These are phyloP conservation scores for Dothistroma pini DNA, from an alignment of 2,329 filamentous ascomycete species.

Conservation along the genomic window DNA sequence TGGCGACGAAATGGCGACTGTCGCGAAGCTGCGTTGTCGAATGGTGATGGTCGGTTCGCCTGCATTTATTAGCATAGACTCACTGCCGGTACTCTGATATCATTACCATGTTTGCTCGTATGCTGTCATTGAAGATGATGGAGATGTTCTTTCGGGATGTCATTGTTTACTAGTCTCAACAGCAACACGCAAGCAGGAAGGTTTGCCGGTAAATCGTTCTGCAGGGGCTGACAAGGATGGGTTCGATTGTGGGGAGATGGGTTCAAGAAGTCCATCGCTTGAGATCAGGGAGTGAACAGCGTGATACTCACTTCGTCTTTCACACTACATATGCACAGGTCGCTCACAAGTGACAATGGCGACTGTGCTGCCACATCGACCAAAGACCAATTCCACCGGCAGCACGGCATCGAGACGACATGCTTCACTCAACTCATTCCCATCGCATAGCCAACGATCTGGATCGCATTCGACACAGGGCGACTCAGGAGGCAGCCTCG, in stretches of 20 bases:
- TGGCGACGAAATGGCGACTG: conserved; percentile 37
- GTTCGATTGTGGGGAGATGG: no score
- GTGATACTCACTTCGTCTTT: neutral
- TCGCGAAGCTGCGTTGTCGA: conserved; percentile 22
- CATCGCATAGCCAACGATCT: conserved; percentile 32
- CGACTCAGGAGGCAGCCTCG: conserved; percentile 8
- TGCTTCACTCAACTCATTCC: conserved; percentile 42
- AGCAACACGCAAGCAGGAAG: neutral
- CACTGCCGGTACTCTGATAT: neutral
- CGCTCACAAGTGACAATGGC: conserved; percentile 23
- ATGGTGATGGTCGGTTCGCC: conserved; percentile 13
- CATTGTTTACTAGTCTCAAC: neutral
- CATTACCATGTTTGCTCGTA: conserved; percentile 4
- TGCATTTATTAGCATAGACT: neutral
- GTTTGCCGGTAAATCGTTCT: neutral
- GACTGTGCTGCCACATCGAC: conserved; percentile 29
- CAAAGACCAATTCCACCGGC: conserved; percentile 30
- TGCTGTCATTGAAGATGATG: neutral
- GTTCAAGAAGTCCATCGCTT: no score
- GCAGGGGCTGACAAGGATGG: neutral
- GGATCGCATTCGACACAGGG: conserved; percentile 15
- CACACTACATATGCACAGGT: neutral
- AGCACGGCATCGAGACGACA: conserved; percentile 32
- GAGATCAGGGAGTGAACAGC: neutral
- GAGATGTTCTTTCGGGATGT: neutral